Conservation (phyloP, 768 basidiomycete genomes). For the Mycena sanguinolenta region DNA sequence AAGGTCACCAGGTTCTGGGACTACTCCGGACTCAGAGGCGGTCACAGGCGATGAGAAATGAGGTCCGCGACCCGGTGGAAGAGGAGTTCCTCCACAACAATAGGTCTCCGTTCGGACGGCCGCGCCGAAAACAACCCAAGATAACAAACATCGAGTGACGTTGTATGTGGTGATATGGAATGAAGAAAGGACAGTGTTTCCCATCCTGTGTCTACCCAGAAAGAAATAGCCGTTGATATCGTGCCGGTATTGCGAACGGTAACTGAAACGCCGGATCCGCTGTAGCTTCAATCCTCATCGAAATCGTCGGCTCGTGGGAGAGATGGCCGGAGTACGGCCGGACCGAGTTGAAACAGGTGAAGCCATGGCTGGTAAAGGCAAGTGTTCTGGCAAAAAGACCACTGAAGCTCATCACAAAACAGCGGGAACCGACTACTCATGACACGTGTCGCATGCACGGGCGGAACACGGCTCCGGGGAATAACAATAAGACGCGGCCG, state of each 20-base stretch:
- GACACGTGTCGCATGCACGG: too few species aligned
- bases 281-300: neutral
- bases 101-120: neutral
- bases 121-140: neutral
- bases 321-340: neutral
- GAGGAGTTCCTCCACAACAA: neutral
- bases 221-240: too few species aligned
- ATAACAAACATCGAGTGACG: neutral
- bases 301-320: neutral
- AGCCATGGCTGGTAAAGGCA: neutral
- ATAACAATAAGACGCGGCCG: neutral
- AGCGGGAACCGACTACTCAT: too few species aligned
- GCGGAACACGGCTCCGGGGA: too few species aligned
- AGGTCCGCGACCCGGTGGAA: neutral
- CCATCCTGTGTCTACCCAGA: neutral
- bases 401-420: neutral
- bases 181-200: neutral
- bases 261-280: neutral
- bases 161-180: too few species aligned
- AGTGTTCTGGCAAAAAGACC: too few species aligned
- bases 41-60: too few species aligned
- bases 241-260: neutral
- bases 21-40: too few species aligned
- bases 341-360: neutral
- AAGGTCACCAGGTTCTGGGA: too few species aligned